Evolutionary conservation across 106 monocot genomes (phyloP), one percentile per base, ranked within the genome.

Genomic region (Dioscorea zingiberensis): DNA sequence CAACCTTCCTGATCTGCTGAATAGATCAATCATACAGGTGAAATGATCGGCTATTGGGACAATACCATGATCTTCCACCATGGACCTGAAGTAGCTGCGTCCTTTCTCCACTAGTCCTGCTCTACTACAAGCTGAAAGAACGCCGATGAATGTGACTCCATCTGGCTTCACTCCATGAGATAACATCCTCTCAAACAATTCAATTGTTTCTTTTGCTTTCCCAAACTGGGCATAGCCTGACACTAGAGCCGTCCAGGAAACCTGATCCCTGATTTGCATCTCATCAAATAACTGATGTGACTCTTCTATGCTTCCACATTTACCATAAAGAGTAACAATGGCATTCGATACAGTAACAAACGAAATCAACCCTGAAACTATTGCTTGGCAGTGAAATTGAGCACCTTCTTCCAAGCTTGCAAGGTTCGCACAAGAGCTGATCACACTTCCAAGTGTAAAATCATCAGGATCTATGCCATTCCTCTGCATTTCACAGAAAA

Each of bases 21-120:
- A 70, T 25, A 94, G 79, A 78, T 94, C 93, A 57, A 89, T 94
- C 79, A 89, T 86, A 66, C 92, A 92, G 51, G 88, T 89, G 63
- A 86, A 94, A 63, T 88, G 93, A 68, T 89, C 89, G 3, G 72
- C 63, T 49, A 73, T 24, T 7, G 86, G 86, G 64, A 59, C 55
- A 38, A 89, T 77, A 14, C 66, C 72, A 30, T 85, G 67, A 9
- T 78, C 74, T 25, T 84, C 21, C 13, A 71, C 47, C 89, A 94
- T 94, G 25, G 89, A 81, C 44, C 75, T 58, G 49, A 81, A 89
- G 60, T 81, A 84, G 14, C 25, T 24, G 10, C 65, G 25, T 47
- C 93, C 89, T 73, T 86, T 75, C 51, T 94, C 83, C 45, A 89
- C 93, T 28, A 89, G 59, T 15, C 85, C 89, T 17, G 83, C 74